Base-by-base conservation (phyloP, 129 eudicot species). In the Flaveria robusta region DNA sequence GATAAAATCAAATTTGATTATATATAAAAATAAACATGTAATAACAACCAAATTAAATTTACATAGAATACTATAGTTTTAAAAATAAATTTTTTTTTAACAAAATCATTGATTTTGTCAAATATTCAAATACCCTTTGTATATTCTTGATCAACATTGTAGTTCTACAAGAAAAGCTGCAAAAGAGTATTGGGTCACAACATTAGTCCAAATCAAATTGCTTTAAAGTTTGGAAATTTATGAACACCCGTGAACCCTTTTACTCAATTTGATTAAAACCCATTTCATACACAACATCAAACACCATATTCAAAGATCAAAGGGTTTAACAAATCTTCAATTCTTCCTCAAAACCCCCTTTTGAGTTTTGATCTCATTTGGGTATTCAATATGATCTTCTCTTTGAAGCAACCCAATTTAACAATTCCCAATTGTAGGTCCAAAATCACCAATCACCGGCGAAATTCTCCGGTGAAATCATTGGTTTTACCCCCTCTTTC, bases 301-400 rank as follows among this genome's bases (percentile, higher is more conserved):
- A 55, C 41, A 41, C 69, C 81, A 19, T 42, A 56, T 43, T 59
- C 70, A 39, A 60, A 78, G 27, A 70, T 46, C 77, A 62, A 60
- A 70, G 49, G 29, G 24, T 78, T 46, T 15, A 16, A 31, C n/a
- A 70, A 13, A 52, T 41, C 68, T 1, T 67, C 39, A 46, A 16
- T 47, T 78, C 62, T 2, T 1, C 6, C 1, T 29, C 75, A 42
- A 68, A 24, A 69, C 24, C 68, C 75, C 16, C 2, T 15, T 37
- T 46, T 59, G 52, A 10, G 1, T 15, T 37, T 46, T 59, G 52
- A 10, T 42, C 41, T 15, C 27, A 68, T 26, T 68, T 12, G 15
- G 41, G 27, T 31, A 72, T 76, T 27, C 77, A 72, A 31, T 3
- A 88, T 88, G 92, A 85, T 85, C 43, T 83, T 85, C 29, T 71